Conservation (phyloP, 1,284 basidiomycete species). For the Trametes versicolor region DNA sequence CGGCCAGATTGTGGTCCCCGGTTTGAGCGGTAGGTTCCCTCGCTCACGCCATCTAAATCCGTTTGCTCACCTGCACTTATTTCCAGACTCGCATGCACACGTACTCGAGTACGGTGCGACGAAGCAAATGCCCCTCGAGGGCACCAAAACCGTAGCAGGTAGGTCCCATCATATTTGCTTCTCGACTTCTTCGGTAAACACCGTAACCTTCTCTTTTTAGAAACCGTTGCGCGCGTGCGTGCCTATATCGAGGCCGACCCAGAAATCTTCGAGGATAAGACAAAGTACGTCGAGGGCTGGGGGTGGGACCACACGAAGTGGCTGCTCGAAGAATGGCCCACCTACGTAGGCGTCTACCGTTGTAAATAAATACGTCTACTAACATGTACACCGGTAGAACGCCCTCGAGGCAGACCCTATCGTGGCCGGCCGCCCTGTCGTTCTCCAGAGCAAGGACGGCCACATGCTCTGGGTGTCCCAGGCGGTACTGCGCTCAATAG, state of each 20-base stretch:
- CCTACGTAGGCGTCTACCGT: constrained; percentile 60
- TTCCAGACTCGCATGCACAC: constrained; percentile 83
- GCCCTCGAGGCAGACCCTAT: constrained; percentile 79
- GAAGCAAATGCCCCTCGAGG: constrained; percentile 71
- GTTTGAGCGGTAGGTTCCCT: constrained; percentile 62
- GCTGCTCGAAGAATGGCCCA: constrained; percentile 75
- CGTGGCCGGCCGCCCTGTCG: constrained; percentile 73
- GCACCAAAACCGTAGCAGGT: constrained; percentile 69
- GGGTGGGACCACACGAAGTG: constrained; percentile 94
- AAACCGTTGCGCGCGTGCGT: constrained; percentile 72
- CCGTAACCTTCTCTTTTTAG: constrained; percentile 45
- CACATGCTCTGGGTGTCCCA: constrained; percentile 90
- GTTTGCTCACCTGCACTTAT: background rate
- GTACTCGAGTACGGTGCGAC: constrained; percentile 80
- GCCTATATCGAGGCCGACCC: constrained; percentile 70
- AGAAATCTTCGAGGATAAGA: constrained; percentile 61
- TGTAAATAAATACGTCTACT: background rate
- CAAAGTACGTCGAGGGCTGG: constrained; percentile 80
- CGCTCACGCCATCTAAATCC: constrained; percentile 4
- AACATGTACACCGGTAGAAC: constrained; percentile 52
- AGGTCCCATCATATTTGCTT: constrained; percentile 11
- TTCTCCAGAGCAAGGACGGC: constrained; percentile 87
- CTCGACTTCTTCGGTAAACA: background rate
- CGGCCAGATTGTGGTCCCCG: constrained; percentile 71
- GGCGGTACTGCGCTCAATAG: constrained; percentile 64